phyloP scores from a whole-genome alignment of 371 early-diverging fungal species.

The Batkoa obscura region DNA sequence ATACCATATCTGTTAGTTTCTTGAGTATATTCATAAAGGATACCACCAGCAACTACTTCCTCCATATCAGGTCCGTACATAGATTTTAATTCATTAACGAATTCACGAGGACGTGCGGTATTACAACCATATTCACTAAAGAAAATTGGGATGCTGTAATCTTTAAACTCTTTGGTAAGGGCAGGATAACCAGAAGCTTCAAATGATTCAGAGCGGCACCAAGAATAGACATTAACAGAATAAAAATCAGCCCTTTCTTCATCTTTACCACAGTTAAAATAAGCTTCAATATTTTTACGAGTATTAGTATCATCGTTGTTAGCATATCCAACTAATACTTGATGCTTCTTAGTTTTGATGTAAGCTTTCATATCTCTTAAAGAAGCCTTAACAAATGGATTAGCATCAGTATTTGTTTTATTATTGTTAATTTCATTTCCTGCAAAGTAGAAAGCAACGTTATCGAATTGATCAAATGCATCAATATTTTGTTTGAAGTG shows the following conservation, averaged over 20 bases:
- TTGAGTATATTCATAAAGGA: conserved; percentile 60
- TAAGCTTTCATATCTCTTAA: conserved; percentile 49
- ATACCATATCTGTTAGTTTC: conserved; percentile 61
- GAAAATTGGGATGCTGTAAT: conserved; percentile 34
- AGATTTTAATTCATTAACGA: conserved; percentile 18
- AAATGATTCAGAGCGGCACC: conserved; percentile 30
- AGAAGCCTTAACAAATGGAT: conserved; percentile 50
- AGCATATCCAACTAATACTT: conserved; percentile 60
- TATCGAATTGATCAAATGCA: conserved; percentile 38
- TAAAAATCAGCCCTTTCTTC: conserved; percentile 45
- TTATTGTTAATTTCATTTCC: conserved; percentile 67
- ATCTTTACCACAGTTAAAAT: conserved; percentile 50
- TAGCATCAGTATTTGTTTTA: conserved; percentile 38
- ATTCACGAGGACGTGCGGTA: conserved; percentile 25
- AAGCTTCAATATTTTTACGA: conserved; percentile 37
- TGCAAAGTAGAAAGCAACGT: conserved; percentile 49
- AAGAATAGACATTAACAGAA: conserved; percentile 43
- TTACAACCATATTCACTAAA: conserved; percentile 47
- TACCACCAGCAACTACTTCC: conserved; percentile 43
- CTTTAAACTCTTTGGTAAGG: conserved; percentile 27
- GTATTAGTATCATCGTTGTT: conserved; percentile 56
- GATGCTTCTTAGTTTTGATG: conserved; percentile 15
- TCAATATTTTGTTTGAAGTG: conserved; percentile 35
- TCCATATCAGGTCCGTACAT: conserved; percentile 50
- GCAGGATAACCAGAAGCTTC: conserved; percentile 33